Evolutionary conservation across 495 filamentous ascomycete species (phyloP).

Genomic region (Daldinia decipiens): DNA sequence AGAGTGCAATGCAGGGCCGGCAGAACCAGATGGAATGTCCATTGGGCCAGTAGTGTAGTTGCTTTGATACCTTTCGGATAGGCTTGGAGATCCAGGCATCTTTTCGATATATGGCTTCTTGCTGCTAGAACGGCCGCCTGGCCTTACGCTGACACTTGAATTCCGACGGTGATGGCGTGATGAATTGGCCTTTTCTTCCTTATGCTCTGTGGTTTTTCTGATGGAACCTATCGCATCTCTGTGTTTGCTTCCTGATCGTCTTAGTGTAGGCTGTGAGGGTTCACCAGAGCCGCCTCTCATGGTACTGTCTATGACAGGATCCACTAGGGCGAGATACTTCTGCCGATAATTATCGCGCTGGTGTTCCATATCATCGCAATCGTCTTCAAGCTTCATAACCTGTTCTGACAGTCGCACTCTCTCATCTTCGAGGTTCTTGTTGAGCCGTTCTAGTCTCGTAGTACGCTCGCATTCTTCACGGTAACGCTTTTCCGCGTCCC

Average conservation of each 20-base stretch:
- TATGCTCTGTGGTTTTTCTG: slow-evolving; percentile 29
- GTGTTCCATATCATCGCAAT: slow-evolving; percentile 16
- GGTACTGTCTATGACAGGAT: slow-evolving; percentile 30
- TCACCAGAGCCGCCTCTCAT: slow-evolving; percentile 40
- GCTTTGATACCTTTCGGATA: slow-evolving; percentile 14
- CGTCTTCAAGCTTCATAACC: slow-evolving; percentile 21
- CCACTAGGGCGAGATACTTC: slow-evolving; percentile 20
- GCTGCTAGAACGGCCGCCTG: slow-evolving; percentile 30
- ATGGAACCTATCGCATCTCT: slow-evolving; percentile 29
- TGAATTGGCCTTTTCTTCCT: slow-evolving; percentile 27
- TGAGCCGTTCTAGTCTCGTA: slow-evolving; percentile 27
- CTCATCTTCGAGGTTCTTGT: slow-evolving; percentile 36
- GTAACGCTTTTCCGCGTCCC: slow-evolving; percentile 33
- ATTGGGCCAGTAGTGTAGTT: slow-evolving; percentile 26
- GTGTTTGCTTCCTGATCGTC: slow-evolving; percentile 28
- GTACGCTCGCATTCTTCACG: slow-evolving; percentile 38
- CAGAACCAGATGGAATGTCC: slow-evolving; percentile 1
- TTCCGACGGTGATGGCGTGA: slow-evolving; percentile 36
- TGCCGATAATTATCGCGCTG: slow-evolving; percentile 32
- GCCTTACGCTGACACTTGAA: slow-evolving; percentile 30
- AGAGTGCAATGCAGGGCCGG: slow-evolving; percentile 19
- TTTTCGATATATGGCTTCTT: slow-evolving; percentile 46
- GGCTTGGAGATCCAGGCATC: slow-evolving; percentile 35
- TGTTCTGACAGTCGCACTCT: slow-evolving; percentile 15
- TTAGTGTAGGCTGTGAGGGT: slow-evolving; percentile 25